Evolutionary conservation across 352 stramenopile species (phyloP), one percentile per base, ranked within the genome.

Genomic region (Globisporangium abappressorium): DNA sequence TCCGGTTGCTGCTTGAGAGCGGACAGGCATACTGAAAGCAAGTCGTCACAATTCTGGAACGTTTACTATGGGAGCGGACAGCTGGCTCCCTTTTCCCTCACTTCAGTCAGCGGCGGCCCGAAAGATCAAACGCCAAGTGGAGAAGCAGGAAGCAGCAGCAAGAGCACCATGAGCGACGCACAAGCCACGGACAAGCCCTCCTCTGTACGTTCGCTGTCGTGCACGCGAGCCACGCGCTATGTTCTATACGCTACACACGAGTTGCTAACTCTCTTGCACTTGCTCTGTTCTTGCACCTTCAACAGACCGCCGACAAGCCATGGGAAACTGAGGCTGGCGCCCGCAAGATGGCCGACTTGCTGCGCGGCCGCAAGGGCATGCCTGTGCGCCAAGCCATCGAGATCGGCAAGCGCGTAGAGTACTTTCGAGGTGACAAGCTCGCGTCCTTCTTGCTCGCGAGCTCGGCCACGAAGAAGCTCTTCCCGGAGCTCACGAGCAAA

Each of bases 371-470:
- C 69, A 94, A 94, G 73, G 89, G 89, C 41, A 94, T 97, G 85
- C 83, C 86, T 6, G 87, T 94, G 43, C 90, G 91, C 61, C 89
- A 96, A 59, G 91, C 90, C 33, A 91, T 97, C 59, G 90, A 97
- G 68, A 79, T 96, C 12, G 91, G 91, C 66, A 97, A 97, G 81
- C 90, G 91, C 59, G 91, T 97, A 26, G 91, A 97, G 73, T 97
- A 95, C 75, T 97, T 97, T 67, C 90, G 90, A 53, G 91, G 90
- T 38, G 90, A 97, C 71, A 96, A 96, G 66, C 76, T 97, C 33
- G 88, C 82, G 24, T 87, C 87, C 49, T 97, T 96, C 73, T 65
- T 97, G 68, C 66, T 97, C 38, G 77, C 81, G 20, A 96, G 89
- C 57, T 66, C 81, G 11, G 80, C 81, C 53, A 82, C 82, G 6